Evolutionary conservation across 768 basidiomycete species (phyloP).

Genomic region (Coprinopsis marcescibilis): DNA sequence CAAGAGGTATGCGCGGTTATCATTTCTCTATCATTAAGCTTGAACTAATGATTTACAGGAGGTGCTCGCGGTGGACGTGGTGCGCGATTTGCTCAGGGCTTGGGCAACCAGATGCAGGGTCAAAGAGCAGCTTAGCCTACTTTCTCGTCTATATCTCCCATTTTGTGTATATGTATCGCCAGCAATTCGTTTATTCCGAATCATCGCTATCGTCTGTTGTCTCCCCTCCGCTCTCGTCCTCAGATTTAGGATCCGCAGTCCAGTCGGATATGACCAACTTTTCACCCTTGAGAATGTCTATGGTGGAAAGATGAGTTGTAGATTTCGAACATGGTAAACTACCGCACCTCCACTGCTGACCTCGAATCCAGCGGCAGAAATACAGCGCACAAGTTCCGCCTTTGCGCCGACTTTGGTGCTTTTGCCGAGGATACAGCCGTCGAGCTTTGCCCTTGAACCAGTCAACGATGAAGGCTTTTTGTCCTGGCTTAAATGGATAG

Average conservation of each 20-base stretch:
- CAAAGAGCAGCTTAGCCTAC: slow-evolving; percentile 24
- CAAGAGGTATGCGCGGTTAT: slow-evolving; percentile 52
- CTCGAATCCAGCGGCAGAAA: slow-evolving; percentile 78
- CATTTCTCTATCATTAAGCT: neutral
- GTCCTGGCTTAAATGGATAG: neutral
- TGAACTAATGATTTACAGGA: slow-evolving; percentile 30
- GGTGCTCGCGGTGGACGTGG: slow-evolving; percentile 65
- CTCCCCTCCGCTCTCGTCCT: neutral
- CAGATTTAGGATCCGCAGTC: slow-evolving; percentile 20
- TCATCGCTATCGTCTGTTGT: slow-evolving; percentile 10
- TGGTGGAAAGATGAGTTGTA: neutral
- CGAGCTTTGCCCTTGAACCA: slow-evolving; percentile 58
- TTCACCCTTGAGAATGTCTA: slow-evolving; percentile 48
- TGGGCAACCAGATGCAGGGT: slow-evolving; percentile 72
- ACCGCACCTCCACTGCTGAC: slow-evolving; percentile 53
- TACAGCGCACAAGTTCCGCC: slow-evolving; percentile 60
- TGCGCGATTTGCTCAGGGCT: slow-evolving; percentile 75
- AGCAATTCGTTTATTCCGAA: neutral
- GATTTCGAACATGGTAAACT: neutral
- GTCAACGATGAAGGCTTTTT: neutral
- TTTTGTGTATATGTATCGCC: slow-evolving; percentile 13
- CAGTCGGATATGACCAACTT: slow-evolving; percentile 33
- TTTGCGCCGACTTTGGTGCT: slow-evolving; percentile 68
- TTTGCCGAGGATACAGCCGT: slow-evolving; percentile 70
- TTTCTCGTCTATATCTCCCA: slow-evolving; percentile 7